These are phyloP conservation scores for Aegilops umbellulata DNA, from an alignment of 176 grass and related monocot species.

Conservation along the genomic window DNA sequence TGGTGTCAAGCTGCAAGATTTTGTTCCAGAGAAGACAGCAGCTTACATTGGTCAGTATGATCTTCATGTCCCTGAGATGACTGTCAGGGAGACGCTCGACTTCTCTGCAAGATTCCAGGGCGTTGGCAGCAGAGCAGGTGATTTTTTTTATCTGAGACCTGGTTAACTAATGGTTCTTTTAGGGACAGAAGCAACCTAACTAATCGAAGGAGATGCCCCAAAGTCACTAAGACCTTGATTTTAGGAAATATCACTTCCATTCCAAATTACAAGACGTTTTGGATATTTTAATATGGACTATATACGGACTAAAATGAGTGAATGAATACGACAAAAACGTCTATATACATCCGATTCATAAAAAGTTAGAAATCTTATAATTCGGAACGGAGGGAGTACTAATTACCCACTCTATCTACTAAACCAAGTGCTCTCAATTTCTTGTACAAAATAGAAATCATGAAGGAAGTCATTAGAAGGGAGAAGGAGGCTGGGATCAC, in stretches of 20 bases:
- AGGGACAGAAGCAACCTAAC: no score
- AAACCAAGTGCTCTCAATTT: background rate
- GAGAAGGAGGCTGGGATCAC: slow-evolving; percentile 74
- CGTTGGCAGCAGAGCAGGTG: slow-evolving; percentile 17
- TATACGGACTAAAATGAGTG: no score
- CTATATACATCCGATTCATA: no score
- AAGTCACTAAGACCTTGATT: no score
- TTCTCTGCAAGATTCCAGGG: slow-evolving; percentile 67
- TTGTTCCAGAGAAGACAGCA: slow-evolving; percentile 59
- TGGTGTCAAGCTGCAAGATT: slow-evolving; percentile 43
- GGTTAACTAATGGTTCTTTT: no score
- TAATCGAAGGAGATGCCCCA: no score
- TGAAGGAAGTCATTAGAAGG: slow-evolving; percentile 74
- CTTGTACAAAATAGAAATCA: slow-evolving; percentile 22
- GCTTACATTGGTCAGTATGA: slow-evolving; percentile 65
- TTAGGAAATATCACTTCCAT: no score
- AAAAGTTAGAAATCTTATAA: no score
- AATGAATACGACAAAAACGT: no score
- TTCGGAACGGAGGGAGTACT: no score
- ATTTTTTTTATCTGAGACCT: background rate
- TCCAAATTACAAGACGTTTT: no score
- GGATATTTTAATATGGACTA: no score
- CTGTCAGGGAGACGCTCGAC: slow-evolving; percentile 59
- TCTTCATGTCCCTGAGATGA: slow-evolving; percentile 73
- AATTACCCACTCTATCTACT: background rate